Conservation (phyloP, 2,329 filamentous ascomycete species). For the Coniochaeta sp. region DNA sequence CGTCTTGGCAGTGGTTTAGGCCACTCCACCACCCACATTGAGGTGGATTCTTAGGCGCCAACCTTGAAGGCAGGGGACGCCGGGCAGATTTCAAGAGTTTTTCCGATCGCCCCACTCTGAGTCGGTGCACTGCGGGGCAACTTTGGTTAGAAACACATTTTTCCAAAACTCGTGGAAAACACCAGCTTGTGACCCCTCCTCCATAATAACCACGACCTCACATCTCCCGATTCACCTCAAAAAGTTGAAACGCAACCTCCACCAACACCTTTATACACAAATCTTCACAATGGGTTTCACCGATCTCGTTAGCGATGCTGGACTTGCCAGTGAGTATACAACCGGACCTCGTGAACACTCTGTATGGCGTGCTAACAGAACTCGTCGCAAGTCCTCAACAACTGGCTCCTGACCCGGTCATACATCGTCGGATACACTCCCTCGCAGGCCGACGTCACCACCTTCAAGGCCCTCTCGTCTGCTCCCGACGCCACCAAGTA, state of each 20-base stretch:
- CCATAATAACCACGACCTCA: neutral
- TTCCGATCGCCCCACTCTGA: neutral
- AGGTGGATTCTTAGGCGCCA: too few relatives aligned
- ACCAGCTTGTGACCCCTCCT: neutral
- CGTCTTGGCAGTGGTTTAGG: neutral
- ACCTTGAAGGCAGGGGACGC: too few relatives aligned
- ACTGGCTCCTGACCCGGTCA: conserved; percentile 1
- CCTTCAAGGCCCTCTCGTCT: conserved; percentile 78
- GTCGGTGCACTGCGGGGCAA: neutral
- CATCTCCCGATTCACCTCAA: neutral
- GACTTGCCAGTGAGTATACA: neutral
- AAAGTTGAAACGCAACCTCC: neutral
- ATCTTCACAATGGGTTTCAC: conserved; percentile 1
- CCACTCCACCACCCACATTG: too few relatives aligned
- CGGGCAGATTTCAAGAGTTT: neutral
- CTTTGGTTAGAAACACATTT: conserved; percentile 1
- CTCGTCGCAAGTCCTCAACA: neutral
- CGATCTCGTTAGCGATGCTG: conserved; percentile 2
- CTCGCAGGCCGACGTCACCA: conserved; percentile 89
- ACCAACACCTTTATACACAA: neutral
- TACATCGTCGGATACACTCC: conserved; percentile 36
- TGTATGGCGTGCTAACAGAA: neutral
- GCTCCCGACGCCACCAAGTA: conserved; percentile 75
- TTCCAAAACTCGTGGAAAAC: neutral
- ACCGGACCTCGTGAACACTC: neutral